phyloP scores from a whole-genome alignment of 768 basidiomycete species.

The Phylloporus sp. region DNA sequence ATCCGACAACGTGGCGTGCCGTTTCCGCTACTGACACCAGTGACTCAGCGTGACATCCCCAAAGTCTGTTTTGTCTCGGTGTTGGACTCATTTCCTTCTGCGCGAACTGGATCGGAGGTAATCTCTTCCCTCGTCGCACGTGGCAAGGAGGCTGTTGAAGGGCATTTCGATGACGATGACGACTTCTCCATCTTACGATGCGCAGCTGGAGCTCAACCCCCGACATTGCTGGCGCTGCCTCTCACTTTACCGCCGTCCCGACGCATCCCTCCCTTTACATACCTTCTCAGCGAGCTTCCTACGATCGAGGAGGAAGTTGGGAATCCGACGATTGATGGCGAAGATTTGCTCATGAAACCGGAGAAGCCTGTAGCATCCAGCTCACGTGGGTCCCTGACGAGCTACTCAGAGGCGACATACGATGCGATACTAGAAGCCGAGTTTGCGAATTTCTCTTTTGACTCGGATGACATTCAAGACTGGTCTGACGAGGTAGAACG shows the following conservation, averaged over 20 bases:
- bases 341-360: not conserved
- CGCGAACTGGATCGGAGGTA: not conserved
- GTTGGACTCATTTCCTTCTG: not conserved
- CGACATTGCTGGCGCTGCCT: not conserved
- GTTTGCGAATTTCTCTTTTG: slow-evolving; percentile 7
- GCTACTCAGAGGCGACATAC: slow-evolving; percentile 4
- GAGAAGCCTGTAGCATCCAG: not conserved
- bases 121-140: not conserved
- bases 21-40: not conserved
- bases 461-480: slow-evolving; percentile 10
- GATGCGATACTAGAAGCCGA: slow-evolving; percentile 9
- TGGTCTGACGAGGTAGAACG: slow-evolving; percentile 15
- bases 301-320: not conserved
- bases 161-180: slow-evolving; percentile 1
- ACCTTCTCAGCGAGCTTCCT: not conserved
- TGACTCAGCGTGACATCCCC: not conserved
- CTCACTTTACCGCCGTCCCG: not conserved
- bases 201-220: not conserved
- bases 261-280: not conserved
- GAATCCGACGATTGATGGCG: not conserved
- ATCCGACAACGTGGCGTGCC: not conserved
- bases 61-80: not conserved
- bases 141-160: not conserved
- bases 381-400: not conserved
- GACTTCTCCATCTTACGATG: not conserved